Evolutionary conservation across 305 asterid genomes (phyloP).

Genomic region (Fraxinus ornus): DNA sequence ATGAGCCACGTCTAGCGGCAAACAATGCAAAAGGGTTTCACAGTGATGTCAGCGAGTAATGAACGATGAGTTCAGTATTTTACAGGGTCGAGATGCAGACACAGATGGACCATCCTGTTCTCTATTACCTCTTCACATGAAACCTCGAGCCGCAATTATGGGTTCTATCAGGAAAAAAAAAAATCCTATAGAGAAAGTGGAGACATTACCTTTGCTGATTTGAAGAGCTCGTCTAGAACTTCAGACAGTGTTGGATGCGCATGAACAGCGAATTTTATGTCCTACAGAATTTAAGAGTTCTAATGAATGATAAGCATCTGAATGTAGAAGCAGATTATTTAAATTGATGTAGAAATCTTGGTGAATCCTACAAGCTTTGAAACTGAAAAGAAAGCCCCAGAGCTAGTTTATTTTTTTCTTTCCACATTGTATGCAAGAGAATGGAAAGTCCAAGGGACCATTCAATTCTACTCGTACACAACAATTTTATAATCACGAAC

Average conservation of each 20-base stretch:
- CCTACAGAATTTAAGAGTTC: constrained; percentile 53
- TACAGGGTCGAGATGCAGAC: not conserved
- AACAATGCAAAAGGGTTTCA: constrained; percentile 4
- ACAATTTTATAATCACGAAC: not conserved
- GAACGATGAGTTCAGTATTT: constrained; percentile 3
- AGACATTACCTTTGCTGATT: constrained; percentile 72
- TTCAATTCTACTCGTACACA: not conserved
- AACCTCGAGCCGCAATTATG: not conserved
- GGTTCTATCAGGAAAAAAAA: not conserved
- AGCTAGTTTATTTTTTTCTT: not conserved
- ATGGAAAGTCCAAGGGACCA: not conserved
- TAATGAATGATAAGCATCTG: constrained; percentile 23
- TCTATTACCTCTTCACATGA: not conserved
- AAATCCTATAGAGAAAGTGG: not conserved
- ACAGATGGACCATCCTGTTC: not conserved
- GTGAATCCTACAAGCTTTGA: not conserved
- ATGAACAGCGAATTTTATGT: constrained; percentile 78
- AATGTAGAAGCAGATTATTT: not conserved
- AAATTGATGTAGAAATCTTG: not conserved
- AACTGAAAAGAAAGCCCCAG: not conserved
- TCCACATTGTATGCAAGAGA: not conserved
- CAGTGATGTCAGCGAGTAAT: not conserved
- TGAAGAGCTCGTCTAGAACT: constrained; percentile 82
- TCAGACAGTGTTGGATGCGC: constrained; percentile 97
- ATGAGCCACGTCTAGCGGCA: constrained; percentile 6